Base-by-base conservation (phyloP, 768 basidiomycete genomes). In the Russula earlei region DNA sequence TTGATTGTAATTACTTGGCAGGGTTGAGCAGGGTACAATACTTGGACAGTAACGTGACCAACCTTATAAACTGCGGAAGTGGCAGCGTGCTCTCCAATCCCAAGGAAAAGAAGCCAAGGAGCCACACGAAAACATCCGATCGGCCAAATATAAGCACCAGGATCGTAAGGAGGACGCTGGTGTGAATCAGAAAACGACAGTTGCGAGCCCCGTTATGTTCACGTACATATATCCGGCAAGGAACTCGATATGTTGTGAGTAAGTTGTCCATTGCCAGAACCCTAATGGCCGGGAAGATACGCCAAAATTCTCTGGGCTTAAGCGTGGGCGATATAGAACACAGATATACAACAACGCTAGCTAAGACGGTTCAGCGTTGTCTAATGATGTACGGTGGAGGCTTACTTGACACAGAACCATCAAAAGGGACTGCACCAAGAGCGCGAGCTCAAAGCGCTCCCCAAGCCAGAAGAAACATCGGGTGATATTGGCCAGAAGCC, bases 381-480 rank as follows among this genome's bases (percentile, higher is more conserved):
- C 50, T 48, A 43, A 41, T 37, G 19, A 29, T 38, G 4, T 24
- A 41, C 10, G 31, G 19, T 50, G 2, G 45, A 25, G 37, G 64
- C 76, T 50, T 64, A 87, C 89, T 72, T 92, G 90, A 15, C 88
- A 81, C 43, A 85, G 59, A 58, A 92, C 91, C 90, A 92, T 89
- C 49, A 92, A 72, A 54, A 91, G 69, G 17, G 87, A 89, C 69
- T 92, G 90, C 9, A 89, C 62, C n/a, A 92, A 74, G 49, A 92
- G 70, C 2, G 89, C 78, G 44, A 77, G 69, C 71, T 91, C 90
- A 67, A 90, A 92, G 50, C 65, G 85, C 37, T 83, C 74, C 53
- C 90, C 90, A 34, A 92, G 71, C 90, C 90, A 92, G 71, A 91
- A 92, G 75, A 91, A 92, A 68, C 90, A 92, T 65, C 90, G 77